Base-by-base conservation (phyloP, 441 rosid species). In the Flueggea neowawraea region DNA sequence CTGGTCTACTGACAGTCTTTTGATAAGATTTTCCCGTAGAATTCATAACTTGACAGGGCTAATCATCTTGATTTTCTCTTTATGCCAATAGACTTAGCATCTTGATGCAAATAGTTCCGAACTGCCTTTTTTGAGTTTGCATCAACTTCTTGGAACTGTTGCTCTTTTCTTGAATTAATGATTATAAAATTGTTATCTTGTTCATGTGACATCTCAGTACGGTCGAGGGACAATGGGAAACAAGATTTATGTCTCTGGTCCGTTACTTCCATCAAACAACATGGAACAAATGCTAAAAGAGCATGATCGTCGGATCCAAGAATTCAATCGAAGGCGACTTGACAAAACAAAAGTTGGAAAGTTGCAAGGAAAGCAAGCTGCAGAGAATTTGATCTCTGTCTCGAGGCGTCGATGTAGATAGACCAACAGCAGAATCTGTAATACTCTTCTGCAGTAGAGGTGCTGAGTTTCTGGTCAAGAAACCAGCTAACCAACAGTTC, bases 261-360 rank as follows among this genome's bases (percentile, higher is more conserved):
- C 94, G 5, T 72, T 89, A 50, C 80, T 90, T 41, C 80, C 90
- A 16, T 78, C 96, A 16, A 80, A 81, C 73, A 84, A 83, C 55
- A 78, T 84, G 48, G 96, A 91, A 55, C 89, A 86, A 62, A 83
- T 87, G 95, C 87, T 86, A 11, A 87, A 83, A 80, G 99, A 94
- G 54, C 94, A 87, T 12, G 88, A 89, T 50, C 77, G 77, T 3
- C 81, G 75, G 67, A 69, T 94, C 52, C 87, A 89, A 63, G 94
- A 91, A 63, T 66, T 65, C 41, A 81, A 78, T 55, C 81, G 93
- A 51, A 75, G 73, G 61, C 74, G 81, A 51, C 69, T 60, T 4
- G 79, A 72, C 60, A 75, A 68, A 75, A 53, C 75, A 31, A 91
- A 80, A 64, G 58, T 13, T 3, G 69, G 68, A 39, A 75, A 73